Percentiles rank a stretch among this genome's conserved stretches.
Evolutionary conservation across 352 stramenopile species (phyloP).

Genomic region (Globisporangium megalacanthum): DNA sequence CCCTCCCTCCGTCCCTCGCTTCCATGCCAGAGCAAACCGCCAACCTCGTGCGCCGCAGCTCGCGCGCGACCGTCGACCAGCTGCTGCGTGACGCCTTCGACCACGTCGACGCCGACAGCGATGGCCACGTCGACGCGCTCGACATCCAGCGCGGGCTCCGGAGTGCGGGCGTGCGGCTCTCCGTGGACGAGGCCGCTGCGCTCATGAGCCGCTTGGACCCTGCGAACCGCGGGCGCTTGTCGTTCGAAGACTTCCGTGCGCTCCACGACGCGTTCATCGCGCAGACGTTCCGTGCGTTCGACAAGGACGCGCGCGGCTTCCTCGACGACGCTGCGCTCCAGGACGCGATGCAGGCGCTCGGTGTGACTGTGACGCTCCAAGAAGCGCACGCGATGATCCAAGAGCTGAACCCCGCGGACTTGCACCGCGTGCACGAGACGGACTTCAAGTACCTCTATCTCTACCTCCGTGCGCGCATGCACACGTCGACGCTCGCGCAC

Average conservation of each 20-base stretch:
- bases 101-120: conserved; percentile 60
- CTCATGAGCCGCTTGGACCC: conserved; percentile 73
- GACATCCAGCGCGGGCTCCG: conserved; percentile 73
- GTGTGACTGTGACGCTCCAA: conserved; percentile 59
- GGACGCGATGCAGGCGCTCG: conserved; percentile 53
- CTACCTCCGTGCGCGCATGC: conserved; percentile 73
- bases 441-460: conserved; percentile 85
- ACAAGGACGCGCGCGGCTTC: conserved; percentile 62
- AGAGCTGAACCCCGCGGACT: conserved; percentile 60
- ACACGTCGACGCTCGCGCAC: conserved; percentile 58
- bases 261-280: conserved; percentile 74
- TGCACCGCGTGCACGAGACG: conserved; percentile 57
- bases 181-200: conserved; percentile 40
- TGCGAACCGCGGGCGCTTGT: conserved; percentile 59
- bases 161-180: conserved; percentile 54
- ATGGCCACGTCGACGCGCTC: conserved; percentile 62
- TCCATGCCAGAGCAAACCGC: neutral
- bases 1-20: neutral
- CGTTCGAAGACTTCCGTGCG: conserved; percentile 68
- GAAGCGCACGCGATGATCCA: conserved; percentile 79
- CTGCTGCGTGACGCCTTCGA: conserved; percentile 71
- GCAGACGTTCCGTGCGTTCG: conserved; percentile 69
- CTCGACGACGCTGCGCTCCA: conserved; percentile 64
- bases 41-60: conserved; percentile 71
- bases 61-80: conserved; percentile 70